A percentile compares a stretch with the other conserved stretches of the same genome.
phyloP scores from a whole-genome alignment of 768 basidiomycete genomes.

The Pleurotus sapidus region DNA sequence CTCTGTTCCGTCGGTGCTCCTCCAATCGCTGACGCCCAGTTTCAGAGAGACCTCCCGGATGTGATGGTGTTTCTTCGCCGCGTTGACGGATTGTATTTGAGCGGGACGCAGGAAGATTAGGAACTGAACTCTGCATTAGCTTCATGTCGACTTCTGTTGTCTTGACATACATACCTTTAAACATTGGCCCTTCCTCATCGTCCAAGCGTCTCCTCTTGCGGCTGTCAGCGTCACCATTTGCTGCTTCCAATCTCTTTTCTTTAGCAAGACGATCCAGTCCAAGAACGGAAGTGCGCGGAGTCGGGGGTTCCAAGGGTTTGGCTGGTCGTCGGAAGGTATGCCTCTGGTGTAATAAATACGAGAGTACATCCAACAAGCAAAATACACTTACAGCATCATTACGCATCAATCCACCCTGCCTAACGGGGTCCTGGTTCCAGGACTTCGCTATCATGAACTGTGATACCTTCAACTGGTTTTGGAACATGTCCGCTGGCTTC shows the following conservation, averaged over 20 bases:
- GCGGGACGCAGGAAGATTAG: conserved; percentile 60
- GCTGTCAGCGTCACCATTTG: conserved; percentile 43
- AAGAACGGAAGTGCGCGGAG: conserved; percentile 75
- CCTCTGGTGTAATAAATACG: conserved; percentile 36
- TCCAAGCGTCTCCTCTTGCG: conserved; percentile 67
- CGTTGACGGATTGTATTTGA: conserved; percentile 63
- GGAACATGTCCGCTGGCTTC: conserved; percentile 49
- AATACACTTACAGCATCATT: conserved; percentile 50
- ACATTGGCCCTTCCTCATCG: conserved; percentile 65
- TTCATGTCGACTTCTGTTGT: not conserved
- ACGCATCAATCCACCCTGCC: conserved; percentile 77
- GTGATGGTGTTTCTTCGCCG: conserved; percentile 91
- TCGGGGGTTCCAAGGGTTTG: conserved; percentile 70
- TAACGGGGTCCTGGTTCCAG: conserved; percentile 75
- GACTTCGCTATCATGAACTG: conserved; percentile 76
- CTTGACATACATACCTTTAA: conserved; percentile 67
- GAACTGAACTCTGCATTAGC: conserved; percentile 56
- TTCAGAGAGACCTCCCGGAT: conserved; percentile 86
- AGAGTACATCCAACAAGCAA: not conserved
- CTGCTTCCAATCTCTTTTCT: conserved; percentile 75
- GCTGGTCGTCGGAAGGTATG: conserved; percentile 82
- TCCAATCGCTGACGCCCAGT: conserved; percentile 68
- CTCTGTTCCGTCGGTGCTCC: conserved; percentile 68
- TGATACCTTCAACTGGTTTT: conserved; percentile 72
- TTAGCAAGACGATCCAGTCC: conserved; percentile 87